Conservation (phyloP, 768 basidiomycete genomes). For the Multifurca ochricompacta region DNA sequence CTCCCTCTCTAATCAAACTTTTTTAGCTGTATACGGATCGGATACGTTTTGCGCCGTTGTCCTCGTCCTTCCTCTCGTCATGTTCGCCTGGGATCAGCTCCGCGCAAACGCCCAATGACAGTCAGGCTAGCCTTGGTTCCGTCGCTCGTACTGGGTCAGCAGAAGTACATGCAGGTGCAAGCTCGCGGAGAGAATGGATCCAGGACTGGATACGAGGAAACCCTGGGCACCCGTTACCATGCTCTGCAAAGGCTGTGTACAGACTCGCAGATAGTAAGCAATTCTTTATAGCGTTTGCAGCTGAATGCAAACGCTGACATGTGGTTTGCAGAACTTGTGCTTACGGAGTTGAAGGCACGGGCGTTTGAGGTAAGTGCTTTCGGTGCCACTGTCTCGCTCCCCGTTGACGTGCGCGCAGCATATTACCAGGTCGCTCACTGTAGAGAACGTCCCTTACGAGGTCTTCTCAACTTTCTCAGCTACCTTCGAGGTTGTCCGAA, state of each 20-base stretch:
- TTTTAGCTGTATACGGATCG: conserved; percentile 75
- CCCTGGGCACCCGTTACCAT: conserved; percentile 57
- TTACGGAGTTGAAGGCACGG: conserved; percentile 63
- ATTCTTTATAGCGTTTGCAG: conserved; percentile 24
- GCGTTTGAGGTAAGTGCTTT: conserved; percentile 44
- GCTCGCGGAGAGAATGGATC: conserved; percentile 61
- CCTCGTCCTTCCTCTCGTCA: conserved; percentile 50
- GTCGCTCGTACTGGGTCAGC: conserved; percentile 16
- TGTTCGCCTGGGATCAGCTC: conserved; percentile 13
- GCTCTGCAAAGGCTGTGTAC: conserved; percentile 80
- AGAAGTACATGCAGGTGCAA: conserved; percentile 20
- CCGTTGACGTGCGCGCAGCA: conserved; percentile 37
- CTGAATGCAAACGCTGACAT: background rate
- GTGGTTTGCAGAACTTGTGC: conserved; percentile 48
- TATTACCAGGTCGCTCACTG: conserved; percentile 66
- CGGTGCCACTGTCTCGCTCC: background rate
- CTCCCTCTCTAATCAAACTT: background rate
- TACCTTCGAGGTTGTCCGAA: conserved; percentile 72
- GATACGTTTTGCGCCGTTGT: conserved; percentile 76
- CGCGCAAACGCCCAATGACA: conserved; percentile 29
- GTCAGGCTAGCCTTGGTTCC: conserved; percentile 27
- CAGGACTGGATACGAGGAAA: conserved; percentile 55
- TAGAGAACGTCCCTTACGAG: conserved; percentile 78
- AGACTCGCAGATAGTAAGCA: conserved; percentile 67
- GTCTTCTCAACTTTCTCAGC: conserved; percentile 82